These are phyloP conservation scores for Tephrocybe sp. DNA, from an alignment of 768 basidiomycete species.

Conservation along the genomic window DNA sequence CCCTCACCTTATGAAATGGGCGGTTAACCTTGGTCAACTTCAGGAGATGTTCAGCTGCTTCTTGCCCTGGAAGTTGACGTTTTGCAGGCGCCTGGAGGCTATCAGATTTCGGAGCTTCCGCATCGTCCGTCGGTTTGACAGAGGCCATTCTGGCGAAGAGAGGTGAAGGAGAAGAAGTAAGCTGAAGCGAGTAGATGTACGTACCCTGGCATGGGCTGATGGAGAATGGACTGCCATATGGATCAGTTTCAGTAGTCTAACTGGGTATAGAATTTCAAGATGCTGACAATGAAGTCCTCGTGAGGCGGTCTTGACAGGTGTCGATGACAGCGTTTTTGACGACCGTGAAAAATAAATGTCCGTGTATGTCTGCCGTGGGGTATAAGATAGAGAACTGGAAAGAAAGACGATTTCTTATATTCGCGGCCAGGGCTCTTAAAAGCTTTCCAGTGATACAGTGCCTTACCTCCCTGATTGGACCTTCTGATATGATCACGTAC, in stretches of 20 bases:
- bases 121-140: constrained; percentile 4
- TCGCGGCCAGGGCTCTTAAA: no score
- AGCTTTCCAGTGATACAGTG: no score
- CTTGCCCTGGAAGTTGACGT: neutral
- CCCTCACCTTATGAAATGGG: constrained; percentile 15
- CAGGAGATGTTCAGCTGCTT: constrained; percentile 7
- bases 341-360: no score
- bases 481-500: no score
- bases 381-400: no score
- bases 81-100: neutral
- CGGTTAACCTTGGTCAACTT: constrained; percentile 13
- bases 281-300: constrained; percentile 9
- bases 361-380: no score
- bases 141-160: constrained; percentile 1
- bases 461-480: no score
- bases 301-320: constrained; percentile 7
- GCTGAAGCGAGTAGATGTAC: neutral
- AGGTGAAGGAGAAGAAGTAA: neutral
- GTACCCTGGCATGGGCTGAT: constrained; percentile 2
- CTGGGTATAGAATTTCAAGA: constrained; percentile 8
- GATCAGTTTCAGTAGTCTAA: constrained; percentile 12
- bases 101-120: neutral
- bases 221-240: constrained; percentile 8
- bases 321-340: neutral
- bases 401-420: no score